Conservation (phyloP, 768 basidiomycete genomes). For the Cystofilobasidium capitatum region DNA sequence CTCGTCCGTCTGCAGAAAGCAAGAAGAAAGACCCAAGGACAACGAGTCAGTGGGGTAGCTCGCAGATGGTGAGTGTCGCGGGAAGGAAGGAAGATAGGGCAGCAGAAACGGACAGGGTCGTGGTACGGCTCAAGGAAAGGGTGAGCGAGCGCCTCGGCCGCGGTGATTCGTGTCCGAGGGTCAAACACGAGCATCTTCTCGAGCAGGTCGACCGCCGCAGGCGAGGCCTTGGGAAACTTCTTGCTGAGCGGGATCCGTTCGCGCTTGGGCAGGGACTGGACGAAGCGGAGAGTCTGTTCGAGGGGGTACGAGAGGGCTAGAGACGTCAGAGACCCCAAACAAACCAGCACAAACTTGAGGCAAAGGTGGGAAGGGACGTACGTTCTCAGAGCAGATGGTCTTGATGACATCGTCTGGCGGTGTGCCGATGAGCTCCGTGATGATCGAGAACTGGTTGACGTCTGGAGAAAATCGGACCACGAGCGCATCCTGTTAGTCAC, state of each 20-base stretch:
- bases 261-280: conserved; percentile 93
- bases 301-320: neutral
- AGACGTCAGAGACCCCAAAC: neutral
- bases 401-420: conserved; percentile 99
- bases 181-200: conserved; percentile 99
- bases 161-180: conserved; percentile 91
- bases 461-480: conserved; percentile 46
- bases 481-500: neutral
- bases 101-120: too few relatives aligned
- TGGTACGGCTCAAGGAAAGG: conserved; percentile 96
- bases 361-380: too few relatives aligned
- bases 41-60: too few relatives aligned
- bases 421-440: conserved; percentile 95
- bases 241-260: conserved; percentile 90
- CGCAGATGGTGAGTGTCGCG: too few relatives aligned
- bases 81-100: too few relatives aligned
- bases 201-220: conserved; percentile 83
- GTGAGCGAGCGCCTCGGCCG: conserved; percentile 77
- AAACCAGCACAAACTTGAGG: neutral
- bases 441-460: conserved; percentile 99
- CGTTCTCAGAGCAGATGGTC: conserved; percentile 80
- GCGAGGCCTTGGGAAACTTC: conserved; percentile 67
- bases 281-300: conserved; percentile 83
- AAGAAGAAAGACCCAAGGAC: too few relatives aligned
- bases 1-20: conserved; percentile 92